Evolutionary conservation across 2,329 filamentous ascomycete genomes (phyloP).

Genomic region (Hymenoscyphus fructigenus): DNA sequence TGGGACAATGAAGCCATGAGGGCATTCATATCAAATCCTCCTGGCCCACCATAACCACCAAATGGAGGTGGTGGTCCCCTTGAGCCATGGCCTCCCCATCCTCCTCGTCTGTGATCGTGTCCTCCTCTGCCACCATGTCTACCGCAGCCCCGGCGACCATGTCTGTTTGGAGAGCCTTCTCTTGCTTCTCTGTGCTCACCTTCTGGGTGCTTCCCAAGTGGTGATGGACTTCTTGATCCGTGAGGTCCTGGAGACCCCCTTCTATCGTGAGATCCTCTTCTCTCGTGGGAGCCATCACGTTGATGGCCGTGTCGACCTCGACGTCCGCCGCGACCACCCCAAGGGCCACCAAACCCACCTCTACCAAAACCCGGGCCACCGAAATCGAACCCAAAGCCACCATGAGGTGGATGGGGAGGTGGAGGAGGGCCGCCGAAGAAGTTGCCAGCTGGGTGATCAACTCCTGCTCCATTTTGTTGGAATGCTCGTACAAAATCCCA

Average conservation of each 20-base stretch:
- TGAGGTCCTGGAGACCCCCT: constrained; percentile 11
- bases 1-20: constrained; percentile 29
- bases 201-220: constrained; percentile 18
- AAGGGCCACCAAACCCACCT: constrained; percentile 26
- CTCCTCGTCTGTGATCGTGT: constrained; percentile 17
- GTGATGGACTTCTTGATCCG: constrained; percentile 9
- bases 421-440: constrained; percentile 13
- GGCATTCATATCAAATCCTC: constrained; percentile 33
- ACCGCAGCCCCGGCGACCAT: constrained; percentile 15
- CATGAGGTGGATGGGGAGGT: constrained; percentile 17
- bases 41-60: constrained; percentile 23
- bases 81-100: constrained; percentile 13
- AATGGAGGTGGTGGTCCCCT: constrained; percentile 25
- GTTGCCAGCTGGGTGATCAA: constrained; percentile 29
- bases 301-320: constrained; percentile 25
- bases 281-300: constrained; percentile 15
- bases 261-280: constrained; percentile 12
- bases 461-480: constrained; percentile 31
- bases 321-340: constrained; percentile 26
- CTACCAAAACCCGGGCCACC: constrained; percentile 22
- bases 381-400: constrained; percentile 25
- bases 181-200: constrained; percentile 12
- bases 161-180: constrained; percentile 9
- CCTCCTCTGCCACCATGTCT: constrained; percentile 20
- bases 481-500: constrained; percentile 34